Base-by-base conservation (phyloP, 1,284 basidiomycete genomes). In the Pascua guehoae region DNA sequence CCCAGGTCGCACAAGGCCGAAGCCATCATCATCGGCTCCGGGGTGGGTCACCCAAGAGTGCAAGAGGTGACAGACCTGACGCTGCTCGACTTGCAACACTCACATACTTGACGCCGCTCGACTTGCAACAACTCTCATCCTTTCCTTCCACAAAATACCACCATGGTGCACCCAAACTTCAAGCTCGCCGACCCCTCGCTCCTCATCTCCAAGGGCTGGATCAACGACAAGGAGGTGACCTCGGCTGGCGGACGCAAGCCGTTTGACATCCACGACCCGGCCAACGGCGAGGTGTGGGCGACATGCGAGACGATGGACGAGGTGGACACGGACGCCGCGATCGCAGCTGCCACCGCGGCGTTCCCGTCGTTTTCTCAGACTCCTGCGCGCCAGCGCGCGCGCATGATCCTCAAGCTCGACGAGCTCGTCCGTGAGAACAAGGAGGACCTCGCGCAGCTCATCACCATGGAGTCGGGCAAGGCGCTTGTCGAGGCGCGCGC, bases 381-480 rank as follows among this genome's bases (percentile, higher is more conserved):
- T 12, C 44, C 52, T 1, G 60, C 60, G 15, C 60, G 63, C 24
- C 48, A 51, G 41, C 63, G 63, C 40, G 63, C 63, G n/a, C 55
- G 60, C 40, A 56, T 60, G 53, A 60, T 63, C 36, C 52, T 63
- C 38, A 47, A 55, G 51, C 46, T 57, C 50, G 61, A 63, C 56
- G 52, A 50, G 41, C 57, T 60, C 16, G 55, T 63, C 9, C 61
- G 61, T 50, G 54, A 59, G 55, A 47, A 54, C 52, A 66, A 62
- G 64, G 55, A 61, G 32, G 64, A 66, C 53, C 54, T 66, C 41
- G 60, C 64, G 40, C 58, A 56, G 49, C 46, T 66, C 8, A 46
- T 56, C 32, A 54, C 56, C 24, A 53, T 66, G 52, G 91, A 95
- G 77, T 94, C 93, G 64, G 91, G 91, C 40, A 95, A 95, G 79